Evolutionary conservation across 768 basidiomycete species (phyloP), one percentile per base, ranked within the genome.

Genomic region (Goffeauzyma gilvescens): DNA sequence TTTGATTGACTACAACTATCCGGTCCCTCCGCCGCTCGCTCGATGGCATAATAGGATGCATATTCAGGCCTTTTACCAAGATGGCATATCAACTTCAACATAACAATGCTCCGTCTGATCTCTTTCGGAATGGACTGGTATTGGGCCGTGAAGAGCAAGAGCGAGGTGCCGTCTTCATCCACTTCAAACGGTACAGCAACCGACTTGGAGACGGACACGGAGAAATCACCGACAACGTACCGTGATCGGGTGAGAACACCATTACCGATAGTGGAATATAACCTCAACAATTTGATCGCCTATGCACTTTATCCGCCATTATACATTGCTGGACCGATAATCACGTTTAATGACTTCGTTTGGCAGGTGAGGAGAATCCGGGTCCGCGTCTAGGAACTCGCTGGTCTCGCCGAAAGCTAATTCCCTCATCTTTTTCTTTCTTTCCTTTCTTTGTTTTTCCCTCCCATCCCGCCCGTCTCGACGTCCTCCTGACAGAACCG

Each of bases 61-160:
- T 49, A 56, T 27, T 35, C 28, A 6, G 93, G 93, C 5, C 65
- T 82, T 14, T 79, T 89, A 48, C 81, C 87, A 9, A 72, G 86
- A 15, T 98, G 93, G 93, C 75, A 95, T 51, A 70, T 96, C 53
- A 74, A 68, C 52, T 96, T 90, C 69, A 96, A 96, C 61, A 86
- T 96, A 52, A 86, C 87, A 2, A 89, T 89, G 80, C 70, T 96
- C 31, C 75, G 90, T 24, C 70, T 95, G 12, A 71, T 98, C 5
- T 89, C 87, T 0, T 98, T 86, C 67, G 80, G 76, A 48, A 75
- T 90, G 75, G 93, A 98, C 58, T 79, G 79, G 56, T 75, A 83
- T 53, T 96, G 89, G 89, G 74, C 82, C 21, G 21, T 20, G n/a
- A n/a, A n/a, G n/a, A n/a, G n/a, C n/a, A n/a, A n/a, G n/a, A n/a